Evolutionary conservation across 768 basidiomycete genomes (phyloP).

Genomic region (Trametes cubensis): DNA sequence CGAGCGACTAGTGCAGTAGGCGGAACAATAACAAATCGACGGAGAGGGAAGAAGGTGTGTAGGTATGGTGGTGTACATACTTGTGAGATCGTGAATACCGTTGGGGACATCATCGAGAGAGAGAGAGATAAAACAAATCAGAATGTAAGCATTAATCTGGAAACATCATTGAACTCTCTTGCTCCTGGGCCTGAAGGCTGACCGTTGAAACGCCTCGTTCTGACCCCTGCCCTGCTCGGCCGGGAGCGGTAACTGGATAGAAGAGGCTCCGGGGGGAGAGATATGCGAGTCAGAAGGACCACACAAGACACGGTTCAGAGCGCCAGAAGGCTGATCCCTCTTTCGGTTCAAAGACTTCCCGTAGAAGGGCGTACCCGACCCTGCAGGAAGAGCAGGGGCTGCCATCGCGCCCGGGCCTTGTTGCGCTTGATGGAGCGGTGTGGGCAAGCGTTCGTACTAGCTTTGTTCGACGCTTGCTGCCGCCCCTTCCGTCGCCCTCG

Average conservation of each 20-base stretch:
- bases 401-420: neutral
- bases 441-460: conserved; percentile 5
- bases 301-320: too few relatives aligned
- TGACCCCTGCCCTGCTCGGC: neutral
- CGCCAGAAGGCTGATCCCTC: neutral
- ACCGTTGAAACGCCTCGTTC: neutral
- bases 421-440: neutral
- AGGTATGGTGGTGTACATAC: neutral
- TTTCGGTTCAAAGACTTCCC: neutral
- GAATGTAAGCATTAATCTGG: too few relatives aligned
- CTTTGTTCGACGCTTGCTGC: conserved; percentile 15
- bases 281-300: too few relatives aligned
- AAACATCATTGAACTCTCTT: too few relatives aligned
- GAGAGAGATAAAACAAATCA: too few relatives aligned
- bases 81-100: neutral
- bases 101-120: too few relatives aligned
- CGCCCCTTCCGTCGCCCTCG: neutral
- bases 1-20: too few relatives aligned
- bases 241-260: too few relatives aligned
- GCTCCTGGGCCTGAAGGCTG: neutral
- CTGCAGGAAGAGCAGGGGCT: neutral
- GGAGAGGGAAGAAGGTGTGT: neutral
- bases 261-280: too few relatives aligned
- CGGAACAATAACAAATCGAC: neutral
- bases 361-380: neutral